phyloP scores from a whole-genome alignment of 2,329 filamentous ascomycete species.

The Scedosporium aurantiacum region DNA sequence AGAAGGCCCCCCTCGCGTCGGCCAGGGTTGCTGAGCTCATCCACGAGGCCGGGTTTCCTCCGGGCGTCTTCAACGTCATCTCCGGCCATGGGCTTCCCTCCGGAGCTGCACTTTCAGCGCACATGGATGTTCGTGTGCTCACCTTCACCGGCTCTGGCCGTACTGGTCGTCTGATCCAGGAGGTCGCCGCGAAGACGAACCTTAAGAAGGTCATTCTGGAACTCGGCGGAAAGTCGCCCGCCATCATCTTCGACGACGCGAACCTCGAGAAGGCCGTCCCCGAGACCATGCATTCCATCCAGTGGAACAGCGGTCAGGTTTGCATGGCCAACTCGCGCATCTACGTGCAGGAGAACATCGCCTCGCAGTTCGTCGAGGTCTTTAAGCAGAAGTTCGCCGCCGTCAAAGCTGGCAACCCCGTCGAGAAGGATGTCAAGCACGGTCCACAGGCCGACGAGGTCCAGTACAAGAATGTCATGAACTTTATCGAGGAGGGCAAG shows the following conservation, averaged over 20 bases:
- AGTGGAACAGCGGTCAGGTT: slow-evolving; percentile 44
- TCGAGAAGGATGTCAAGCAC: slow-evolving; percentile 19
- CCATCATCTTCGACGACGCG: slow-evolving; percentile 55
- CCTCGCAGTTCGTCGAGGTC: slow-evolving; percentile 43
- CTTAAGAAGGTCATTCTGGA: slow-evolving; percentile 56
- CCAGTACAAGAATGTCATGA: slow-evolving; percentile 35
- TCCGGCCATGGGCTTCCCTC: slow-evolving; percentile 58
- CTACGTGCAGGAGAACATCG: slow-evolving; percentile 43
- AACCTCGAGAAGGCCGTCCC: slow-evolving; percentile 54
- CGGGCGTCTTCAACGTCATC: slow-evolving; percentile 63
- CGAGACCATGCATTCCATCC: slow-evolving; percentile 30
- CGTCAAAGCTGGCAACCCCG: slow-evolving; percentile 23
- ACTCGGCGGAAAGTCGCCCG: slow-evolving; percentile 57
- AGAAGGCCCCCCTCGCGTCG: slow-evolving; percentile 38
- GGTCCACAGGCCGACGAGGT: slow-evolving; percentile 40
- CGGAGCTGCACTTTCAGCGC: slow-evolving; percentile 54
- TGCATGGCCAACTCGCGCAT: slow-evolving; percentile 49
- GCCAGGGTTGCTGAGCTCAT: slow-evolving; percentile 39
- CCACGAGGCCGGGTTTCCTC: slow-evolving; percentile 61
- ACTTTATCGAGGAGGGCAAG: slow-evolving; percentile 34
- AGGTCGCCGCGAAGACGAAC: slow-evolving; percentile 52
- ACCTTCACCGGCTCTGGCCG: slow-evolving; percentile 66
- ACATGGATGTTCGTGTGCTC: slow-evolving; percentile 60
- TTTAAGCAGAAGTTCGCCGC: slow-evolving; percentile 38
- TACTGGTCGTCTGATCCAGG: slow-evolving; percentile 64